Base-by-base conservation (phyloP, 371 early-diverging fungal species). In the Chytridiales sp. region DNA sequence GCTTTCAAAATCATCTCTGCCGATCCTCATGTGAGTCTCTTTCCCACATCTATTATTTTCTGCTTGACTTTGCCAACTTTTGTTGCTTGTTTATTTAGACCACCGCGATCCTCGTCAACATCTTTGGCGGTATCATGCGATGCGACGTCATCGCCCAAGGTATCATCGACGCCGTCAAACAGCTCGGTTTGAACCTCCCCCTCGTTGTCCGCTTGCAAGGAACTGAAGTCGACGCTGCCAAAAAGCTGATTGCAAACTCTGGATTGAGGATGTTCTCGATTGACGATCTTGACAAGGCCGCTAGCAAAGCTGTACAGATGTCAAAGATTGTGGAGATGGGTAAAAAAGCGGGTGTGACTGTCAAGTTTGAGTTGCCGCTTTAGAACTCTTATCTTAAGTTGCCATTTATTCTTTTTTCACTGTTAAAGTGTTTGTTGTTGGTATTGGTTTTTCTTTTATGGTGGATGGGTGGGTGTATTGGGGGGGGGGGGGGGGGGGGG, bases 71-170 rank as follows among this genome's bases (percentile, higher is more conserved):
- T 35, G 53, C 56, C 40, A 64, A 1, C 8, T 36, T 49, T 27
- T 26, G n/a, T 38, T 34, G 26, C 15, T 29, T 48, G 48, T 15
- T 27, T 8, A 43, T 47, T 30, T 43, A 76, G 56, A 83, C 94
- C 30, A 87, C 92, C n/a, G 93, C 96, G 56, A 95, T 97, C 66
- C 89, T 98, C 64, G 97, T 97, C 75, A 98, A 98, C 84, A 98
- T 98, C 70, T 98, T 98, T 71, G 97, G 98, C 66, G 98, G 97
- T 66, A 98, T 98, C 72, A 97, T 97, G 97, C 88, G 95, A 64
- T 98, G 97, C 79, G 97, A 97, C 77, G 87, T 95, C 60, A 95
- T 97, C 80, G 97, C 98, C 40, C 85, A 95, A 80, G 98, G 97
- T 70, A 94, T 98, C 74, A 93, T 98, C 75, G 85, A 89, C 17